Evolutionary conservation across 2,329 filamentous ascomycete species (phyloP).

Genomic region (Incumbomyces delicatus): DNA sequence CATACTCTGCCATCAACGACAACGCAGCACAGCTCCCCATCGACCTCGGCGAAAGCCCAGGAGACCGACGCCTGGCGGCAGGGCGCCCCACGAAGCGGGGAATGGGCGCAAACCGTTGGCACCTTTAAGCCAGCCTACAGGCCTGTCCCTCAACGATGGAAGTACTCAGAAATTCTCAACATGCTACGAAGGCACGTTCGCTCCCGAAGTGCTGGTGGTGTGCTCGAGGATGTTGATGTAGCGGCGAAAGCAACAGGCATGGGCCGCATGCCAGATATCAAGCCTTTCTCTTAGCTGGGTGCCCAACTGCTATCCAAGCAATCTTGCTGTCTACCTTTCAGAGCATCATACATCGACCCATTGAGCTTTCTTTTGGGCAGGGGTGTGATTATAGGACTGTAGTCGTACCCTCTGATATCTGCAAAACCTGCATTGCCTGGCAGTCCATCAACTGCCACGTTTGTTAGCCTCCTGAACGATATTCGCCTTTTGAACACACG

Average conservation of each 20-base stretch:
- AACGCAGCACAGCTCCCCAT: conserved; percentile 16
- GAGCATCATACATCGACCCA: neutral
- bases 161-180: conserved; percentile 65
- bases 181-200: conserved; percentile 74
- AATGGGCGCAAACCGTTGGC: conserved; percentile 95
- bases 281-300: neutral
- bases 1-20: conserved; percentile 10
- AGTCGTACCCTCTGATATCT: too few species aligned
- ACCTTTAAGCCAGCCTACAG: conserved; percentile 90
- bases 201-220: conserved; percentile 54
- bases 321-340: neutral
- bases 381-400: too few species aligned
- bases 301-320: neutral
- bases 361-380: too few species aligned
- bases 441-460: too few species aligned
- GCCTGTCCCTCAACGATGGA: conserved; percentile 80
- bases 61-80: conserved; percentile 42
- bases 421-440: too few species aligned
- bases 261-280: conserved; percentile 37
- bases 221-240: conserved; percentile 23
- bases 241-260: conserved; percentile 21
- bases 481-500: too few species aligned
- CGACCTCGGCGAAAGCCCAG: conserved; percentile 24
- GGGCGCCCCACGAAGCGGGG: conserved; percentile 51
- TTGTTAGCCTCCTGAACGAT: too few species aligned